Evolutionary conservation across 176 grass and related monocot species (phyloP), one percentile per base, ranked within the genome.

Genomic region (Oryza nivara): DNA sequence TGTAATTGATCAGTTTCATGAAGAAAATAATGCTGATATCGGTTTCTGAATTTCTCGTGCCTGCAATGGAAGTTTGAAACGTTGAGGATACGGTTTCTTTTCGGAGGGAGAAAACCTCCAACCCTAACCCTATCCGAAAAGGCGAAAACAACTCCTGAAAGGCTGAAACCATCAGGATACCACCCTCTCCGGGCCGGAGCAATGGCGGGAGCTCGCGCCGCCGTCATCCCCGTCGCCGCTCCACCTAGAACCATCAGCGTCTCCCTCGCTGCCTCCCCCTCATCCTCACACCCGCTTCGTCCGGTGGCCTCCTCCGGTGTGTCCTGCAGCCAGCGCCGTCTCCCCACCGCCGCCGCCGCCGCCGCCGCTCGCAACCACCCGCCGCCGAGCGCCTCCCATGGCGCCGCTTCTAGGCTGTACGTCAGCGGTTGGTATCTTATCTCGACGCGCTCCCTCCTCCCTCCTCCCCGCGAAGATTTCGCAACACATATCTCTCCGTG

Each of bases 341-440:
- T 67, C 22, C 40, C 48, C 32, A 11, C n/a, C 45, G 35, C 35
- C 35, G 4, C 35, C 35, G 30, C 30, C 28, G 25, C 28, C 30
- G 16, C 26, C 40, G 71, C 72, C 11, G 70, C 81, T 49, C 73
- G 84, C 67, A 46, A 86, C 65, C 84, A 68, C 16, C 76, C 45
- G 75, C 76, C 52, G 75, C 76, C 63, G 63, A 67, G 75, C 15
- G 35, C 35, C 35, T 36, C 35, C 35, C 35, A 36, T 36, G 35
- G 35, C 35, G 44, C 44, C 38, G 84, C 78, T 67, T 88, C 95
- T 68, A 91, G 82, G 82, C 54, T 92, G 54, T 89, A 92, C 72
- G 75, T 97, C 70, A 92, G 90, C 52, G 81, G 84, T 97, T 92
- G 20, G 76, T 14, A n/a, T 79, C 78, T 36, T 5, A 5, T 79